phyloP scores from a whole-genome alignment of 164 flowering plant species.

The Magnolia officinalis region DNA sequence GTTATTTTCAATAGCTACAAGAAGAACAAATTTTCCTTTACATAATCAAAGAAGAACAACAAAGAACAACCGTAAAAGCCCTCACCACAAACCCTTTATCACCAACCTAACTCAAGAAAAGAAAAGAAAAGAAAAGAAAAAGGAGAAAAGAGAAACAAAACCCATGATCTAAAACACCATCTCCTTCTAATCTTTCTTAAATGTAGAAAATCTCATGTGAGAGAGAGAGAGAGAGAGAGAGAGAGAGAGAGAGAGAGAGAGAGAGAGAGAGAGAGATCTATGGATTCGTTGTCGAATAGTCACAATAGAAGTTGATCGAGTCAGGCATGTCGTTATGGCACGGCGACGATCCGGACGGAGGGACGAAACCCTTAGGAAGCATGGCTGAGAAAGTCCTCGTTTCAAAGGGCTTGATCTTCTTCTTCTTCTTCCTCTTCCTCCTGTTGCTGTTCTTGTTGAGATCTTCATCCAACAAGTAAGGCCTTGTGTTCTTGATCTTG shows the following conservation, averaged over 20 bases:
- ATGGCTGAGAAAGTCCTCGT: slow-evolving; percentile 44
- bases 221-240: slow-evolving; percentile 1
- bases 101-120: slow-evolving; percentile 1
- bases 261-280: neutral
- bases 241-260: neutral
- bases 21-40: slow-evolving; percentile 8
- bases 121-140: neutral
- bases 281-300: slow-evolving; percentile 7
- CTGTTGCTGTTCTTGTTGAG: slow-evolving; percentile 21
- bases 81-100: slow-evolving; percentile 1
- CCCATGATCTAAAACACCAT: slow-evolving; percentile 2
- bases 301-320: slow-evolving; percentile 37
- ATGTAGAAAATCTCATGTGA: neutral
- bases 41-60: slow-evolving; percentile 5
- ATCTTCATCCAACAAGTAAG: slow-evolving; percentile 11
- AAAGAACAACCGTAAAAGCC: neutral
- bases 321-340: slow-evolving; percentile 56
- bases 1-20: slow-evolving; percentile 11
- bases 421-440: slow-evolving; percentile 18
- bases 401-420: slow-evolving; percentile 15
- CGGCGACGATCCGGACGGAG: slow-evolving; percentile 66
- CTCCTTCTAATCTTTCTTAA: slow-evolving; percentile 1
- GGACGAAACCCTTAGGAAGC: slow-evolving; percentile 71
- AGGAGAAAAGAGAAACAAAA: neutral
- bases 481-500: slow-evolving; percentile 24